A percentile compares a stretch with the other conserved stretches of the same genome.
Conservation (phyloP, 73 alveolate genomes). For the Urostyla sp. region DNA sequence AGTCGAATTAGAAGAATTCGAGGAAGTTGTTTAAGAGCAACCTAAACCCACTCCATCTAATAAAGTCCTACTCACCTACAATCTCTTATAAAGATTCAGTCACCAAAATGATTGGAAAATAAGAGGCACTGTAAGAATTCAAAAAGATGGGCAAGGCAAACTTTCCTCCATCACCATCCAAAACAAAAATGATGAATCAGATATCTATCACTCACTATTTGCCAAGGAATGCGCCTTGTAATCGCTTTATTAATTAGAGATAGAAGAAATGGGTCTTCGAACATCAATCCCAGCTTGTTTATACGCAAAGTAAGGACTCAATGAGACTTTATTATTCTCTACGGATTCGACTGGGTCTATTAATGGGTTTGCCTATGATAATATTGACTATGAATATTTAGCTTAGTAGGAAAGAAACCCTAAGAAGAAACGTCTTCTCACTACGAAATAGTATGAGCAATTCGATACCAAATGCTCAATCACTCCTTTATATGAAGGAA, state of each 20-base stretch:
- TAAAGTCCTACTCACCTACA: neutral
- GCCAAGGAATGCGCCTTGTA: neutral
- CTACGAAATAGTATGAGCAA: constrained; percentile 18
- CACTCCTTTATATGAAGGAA: constrained; percentile 7
- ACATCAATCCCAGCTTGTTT: constrained; percentile 55
- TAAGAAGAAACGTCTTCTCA: constrained; percentile 19
- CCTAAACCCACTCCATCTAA: neutral
- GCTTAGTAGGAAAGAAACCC: constrained; percentile 45
- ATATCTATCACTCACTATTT: neutral
- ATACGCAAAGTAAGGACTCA: constrained; percentile 33
- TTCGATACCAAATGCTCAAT: constrained; percentile 6
- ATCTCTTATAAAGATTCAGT: constrained; percentile 1
- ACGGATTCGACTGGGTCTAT: constrained; percentile 6
- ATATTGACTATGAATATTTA: constrained; percentile 14
- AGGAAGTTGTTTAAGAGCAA: neutral
- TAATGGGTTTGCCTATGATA: neutral
- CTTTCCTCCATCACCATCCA: neutral
- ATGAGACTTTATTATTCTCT: constrained; percentile 37
- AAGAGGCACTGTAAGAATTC: constrained; percentile 4
- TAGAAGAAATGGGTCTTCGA: constrained; percentile 8
- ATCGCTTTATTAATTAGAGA: constrained; percentile 3
- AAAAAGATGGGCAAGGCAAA: constrained; percentile 30
- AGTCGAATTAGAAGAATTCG: neutral
- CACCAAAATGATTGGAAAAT: neutral
- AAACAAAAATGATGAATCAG: neutral